Base-by-base conservation (phyloP, 2,329 filamentous ascomycete species). In the Trichoderma harzianum region DNA sequence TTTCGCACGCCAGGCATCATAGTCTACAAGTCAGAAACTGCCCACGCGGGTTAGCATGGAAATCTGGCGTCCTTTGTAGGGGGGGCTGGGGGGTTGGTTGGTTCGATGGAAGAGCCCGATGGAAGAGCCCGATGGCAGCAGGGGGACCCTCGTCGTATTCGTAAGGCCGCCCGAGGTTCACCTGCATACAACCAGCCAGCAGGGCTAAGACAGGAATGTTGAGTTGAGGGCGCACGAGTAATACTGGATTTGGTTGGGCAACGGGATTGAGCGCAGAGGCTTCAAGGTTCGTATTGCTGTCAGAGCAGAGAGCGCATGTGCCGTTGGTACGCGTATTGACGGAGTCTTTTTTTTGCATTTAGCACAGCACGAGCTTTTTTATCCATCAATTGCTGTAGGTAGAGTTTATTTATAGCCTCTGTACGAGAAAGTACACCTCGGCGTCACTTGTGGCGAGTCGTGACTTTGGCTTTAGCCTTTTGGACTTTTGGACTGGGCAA, bases 81-180 rank as follows among this genome's bases (percentile, higher is more conserved):
- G 47, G 39, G 43, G 14, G 14, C 8, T 16, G 16, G 60, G 60
- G 60, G 28, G 30, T 36, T 66, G 39, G 39, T 43, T 43, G 63
- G 21, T 55, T 55, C 26, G 61, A 47, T 32, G 1, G 2, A 21
- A 65, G 43, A 32, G 62, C 28, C 61, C 30, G 32, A 36, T 53
- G 12, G 53, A n/a, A n/a, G n/a, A 32, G 62, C 28, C 61, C 30
- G 32, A 36, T 53, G 12, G 53, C 21, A 16, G 58, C 65, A 68
- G 34, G 66, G 65, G 55, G 2, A 21, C 55, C 66, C 55, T 51
- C 66, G 66, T 61, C 66, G 66, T 69, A 69, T 69, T 69, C 55
- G 66, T 8, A 60, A 28, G 51, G 34, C 65, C 30, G 51, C 26
- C 65, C 21, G 26, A 11, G 65, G 11, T 30, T 47, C 24, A n/a